phyloP scores from a whole-genome alignment of 139 green algal genomes.

The Chlorella sp. region DNA sequence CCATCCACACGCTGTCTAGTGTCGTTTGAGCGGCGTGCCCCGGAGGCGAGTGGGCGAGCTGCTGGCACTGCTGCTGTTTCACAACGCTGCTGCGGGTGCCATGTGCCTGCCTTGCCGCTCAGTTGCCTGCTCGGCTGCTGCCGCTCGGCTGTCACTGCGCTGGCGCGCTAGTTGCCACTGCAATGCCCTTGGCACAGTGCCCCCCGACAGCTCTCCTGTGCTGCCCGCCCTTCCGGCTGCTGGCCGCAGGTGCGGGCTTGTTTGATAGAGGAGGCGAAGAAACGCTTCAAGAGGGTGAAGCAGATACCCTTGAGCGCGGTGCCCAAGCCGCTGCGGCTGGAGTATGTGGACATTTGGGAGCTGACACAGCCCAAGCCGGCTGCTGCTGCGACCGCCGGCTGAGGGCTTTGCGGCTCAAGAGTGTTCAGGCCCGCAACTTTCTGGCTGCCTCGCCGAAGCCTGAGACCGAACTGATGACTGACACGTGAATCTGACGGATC shows the following conservation, averaged over 20 bases:
- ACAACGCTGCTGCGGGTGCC: no score
- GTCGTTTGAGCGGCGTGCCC: conserved; percentile 46
- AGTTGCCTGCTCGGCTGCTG: neutral
- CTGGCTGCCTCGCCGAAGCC: no score
- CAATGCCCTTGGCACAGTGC: neutral
- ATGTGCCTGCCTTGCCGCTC: no score
- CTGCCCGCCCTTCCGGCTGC: neutral
- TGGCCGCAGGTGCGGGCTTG: conserved; percentile 17
- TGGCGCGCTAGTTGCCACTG: neutral
- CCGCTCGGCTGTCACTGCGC: neutral
- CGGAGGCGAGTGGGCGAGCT: conserved; percentile 12
- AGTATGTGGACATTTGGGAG: conserved; percentile 53
- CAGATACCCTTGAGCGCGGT: conserved; percentile 21
- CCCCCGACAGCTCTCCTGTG: neutral
- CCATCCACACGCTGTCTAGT: conserved; percentile 39
- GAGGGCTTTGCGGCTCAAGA: no score
- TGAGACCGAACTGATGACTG: no score
- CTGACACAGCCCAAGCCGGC: neutral
- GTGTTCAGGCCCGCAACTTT: no score
- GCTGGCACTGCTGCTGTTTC: no score
- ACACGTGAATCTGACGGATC: no score
- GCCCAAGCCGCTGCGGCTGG: conserved; percentile 18
- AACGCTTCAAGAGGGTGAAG: conserved; percentile 31
- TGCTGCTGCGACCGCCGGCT: no score
- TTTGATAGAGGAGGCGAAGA: conserved; percentile 31